These are phyloP conservation scores for Coemansia sp. DNA, from an alignment of 192 early-diverging fungal genomes.

Conservation along the genomic window DNA sequence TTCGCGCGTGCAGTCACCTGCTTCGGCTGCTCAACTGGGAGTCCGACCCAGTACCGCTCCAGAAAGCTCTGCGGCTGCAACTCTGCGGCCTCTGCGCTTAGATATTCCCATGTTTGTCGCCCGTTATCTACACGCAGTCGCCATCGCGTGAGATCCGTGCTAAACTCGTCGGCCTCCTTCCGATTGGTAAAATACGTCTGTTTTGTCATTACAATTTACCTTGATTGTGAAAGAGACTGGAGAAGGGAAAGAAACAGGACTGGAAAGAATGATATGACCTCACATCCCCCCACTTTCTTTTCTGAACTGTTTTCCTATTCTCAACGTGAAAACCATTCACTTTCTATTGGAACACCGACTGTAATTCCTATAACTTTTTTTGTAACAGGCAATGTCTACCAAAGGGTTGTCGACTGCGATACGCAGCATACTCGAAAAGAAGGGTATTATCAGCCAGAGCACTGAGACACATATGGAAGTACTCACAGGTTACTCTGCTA, in stretches of 20 bases:
- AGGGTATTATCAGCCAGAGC: not conserved
- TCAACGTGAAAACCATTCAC: not conserved
- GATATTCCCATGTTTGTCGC: conserved; percentile 90
- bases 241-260: not conserved
- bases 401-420: not conserved
- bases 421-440: not conserved
- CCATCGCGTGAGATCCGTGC: conserved; percentile 84
- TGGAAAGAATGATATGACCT: too few species aligned
- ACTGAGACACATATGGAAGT: too few species aligned
- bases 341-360: not conserved
- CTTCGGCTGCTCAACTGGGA: conserved; percentile 57
- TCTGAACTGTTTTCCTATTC: not conserved
- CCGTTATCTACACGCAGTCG: conserved; percentile 82
- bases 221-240: not conserved
- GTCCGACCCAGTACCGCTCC: conserved; percentile 90
- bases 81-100: conserved; percentile 24
- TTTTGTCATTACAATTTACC: conserved; percentile 15
- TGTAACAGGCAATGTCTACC: not conserved
- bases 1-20: conserved; percentile 53
- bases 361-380: not conserved
- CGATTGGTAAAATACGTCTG: conserved; percentile 49
- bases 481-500: not conserved
- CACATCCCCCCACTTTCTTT: too few species aligned
- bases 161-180: conserved; percentile 28
- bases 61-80: conserved; percentile 70